Evolutionary conservation across 164 flowering plant genomes (phyloP).

Genomic region (Aristolochia contorta): DNA sequence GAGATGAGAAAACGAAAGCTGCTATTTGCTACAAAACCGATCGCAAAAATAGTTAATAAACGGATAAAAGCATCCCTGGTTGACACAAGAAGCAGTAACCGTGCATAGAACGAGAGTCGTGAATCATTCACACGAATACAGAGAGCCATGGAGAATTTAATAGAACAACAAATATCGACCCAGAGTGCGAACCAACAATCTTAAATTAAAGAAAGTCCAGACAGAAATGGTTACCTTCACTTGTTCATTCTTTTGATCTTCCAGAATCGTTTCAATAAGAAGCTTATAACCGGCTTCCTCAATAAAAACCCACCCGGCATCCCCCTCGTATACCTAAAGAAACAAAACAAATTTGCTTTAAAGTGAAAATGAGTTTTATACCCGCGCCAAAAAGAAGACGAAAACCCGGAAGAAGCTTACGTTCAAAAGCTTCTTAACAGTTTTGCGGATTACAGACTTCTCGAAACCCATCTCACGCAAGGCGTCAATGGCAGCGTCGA

Average conservation of each 20-base stretch:
- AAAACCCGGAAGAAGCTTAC: background rate
- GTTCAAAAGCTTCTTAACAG: background rate
- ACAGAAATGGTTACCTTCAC: background rate
- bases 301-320: slow-evolving; percentile 41
- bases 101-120: too few relatives aligned
- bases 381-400: background rate
- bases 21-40: too few relatives aligned
- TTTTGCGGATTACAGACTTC: background rate
- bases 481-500: background rate
- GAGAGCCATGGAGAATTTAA: too few relatives aligned
- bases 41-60: too few relatives aligned
- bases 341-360: background rate
- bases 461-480: background rate
- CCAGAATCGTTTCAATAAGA: slow-evolving; percentile 33
- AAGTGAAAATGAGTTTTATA: background rate
- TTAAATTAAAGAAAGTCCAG: too few relatives aligned
- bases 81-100: too few relatives aligned
- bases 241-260: slow-evolving; percentile 16
- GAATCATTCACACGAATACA: too few relatives aligned
- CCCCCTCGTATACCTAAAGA: slow-evolving; percentile 31
- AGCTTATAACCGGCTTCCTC: slow-evolving; percentile 36
- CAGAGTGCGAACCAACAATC: too few relatives aligned
- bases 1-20: too few relatives aligned
- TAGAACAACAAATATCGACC: too few relatives aligned
- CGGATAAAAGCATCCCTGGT: too few relatives aligned